Evolutionary conservation across 164 flowering plant genomes (phyloP).

Genomic region (Cinnamomum chago): DNA sequence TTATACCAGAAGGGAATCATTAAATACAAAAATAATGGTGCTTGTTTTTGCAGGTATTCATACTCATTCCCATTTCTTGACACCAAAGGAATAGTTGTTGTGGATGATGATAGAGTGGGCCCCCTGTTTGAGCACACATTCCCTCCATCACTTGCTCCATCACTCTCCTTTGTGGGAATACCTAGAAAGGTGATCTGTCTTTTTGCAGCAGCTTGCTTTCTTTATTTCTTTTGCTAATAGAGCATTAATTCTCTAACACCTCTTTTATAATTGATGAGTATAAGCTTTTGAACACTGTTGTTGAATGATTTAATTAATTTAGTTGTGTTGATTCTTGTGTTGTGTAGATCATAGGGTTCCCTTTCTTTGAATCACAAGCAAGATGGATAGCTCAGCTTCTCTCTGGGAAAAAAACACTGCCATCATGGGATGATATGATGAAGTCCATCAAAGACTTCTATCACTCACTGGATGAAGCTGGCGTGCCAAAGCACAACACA

Average conservation of each 20-base stretch:
- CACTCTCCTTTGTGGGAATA: conserved; percentile 82
- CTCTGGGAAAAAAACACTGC: conserved; percentile 69
- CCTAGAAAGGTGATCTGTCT: conserved; percentile 64
- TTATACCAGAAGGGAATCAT: too few relatives aligned
- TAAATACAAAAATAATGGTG: neutral
- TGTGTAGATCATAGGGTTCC: conserved; percentile 69
- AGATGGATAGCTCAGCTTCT: conserved; percentile 83
- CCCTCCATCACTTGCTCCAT: conserved; percentile 88
- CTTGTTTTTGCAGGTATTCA: conserved; percentile 58
- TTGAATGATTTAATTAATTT: neutral
- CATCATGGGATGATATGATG: conserved; percentile 89
- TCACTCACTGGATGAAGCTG: conserved; percentile 57
- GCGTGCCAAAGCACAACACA: conserved; percentile 69
- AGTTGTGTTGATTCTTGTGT: too few relatives aligned
- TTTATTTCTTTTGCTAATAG: too few relatives aligned
- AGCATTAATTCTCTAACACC: too few relatives aligned
- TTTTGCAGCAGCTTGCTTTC: too few relatives aligned
- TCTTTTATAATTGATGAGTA: too few relatives aligned
- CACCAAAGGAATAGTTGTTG: conserved; percentile 80
- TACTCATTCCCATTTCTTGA: conserved; percentile 91
- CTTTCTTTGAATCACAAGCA: conserved; percentile 94
- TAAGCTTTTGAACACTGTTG: neutral
- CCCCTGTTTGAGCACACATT: conserved; percentile 91
- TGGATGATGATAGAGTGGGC: conserved; percentile 92
- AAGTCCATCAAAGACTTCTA: conserved; percentile 63